phyloP scores from a whole-genome alignment of 2,329 filamentous ascomycete genomes.

The Scedosporium boydii region DNA sequence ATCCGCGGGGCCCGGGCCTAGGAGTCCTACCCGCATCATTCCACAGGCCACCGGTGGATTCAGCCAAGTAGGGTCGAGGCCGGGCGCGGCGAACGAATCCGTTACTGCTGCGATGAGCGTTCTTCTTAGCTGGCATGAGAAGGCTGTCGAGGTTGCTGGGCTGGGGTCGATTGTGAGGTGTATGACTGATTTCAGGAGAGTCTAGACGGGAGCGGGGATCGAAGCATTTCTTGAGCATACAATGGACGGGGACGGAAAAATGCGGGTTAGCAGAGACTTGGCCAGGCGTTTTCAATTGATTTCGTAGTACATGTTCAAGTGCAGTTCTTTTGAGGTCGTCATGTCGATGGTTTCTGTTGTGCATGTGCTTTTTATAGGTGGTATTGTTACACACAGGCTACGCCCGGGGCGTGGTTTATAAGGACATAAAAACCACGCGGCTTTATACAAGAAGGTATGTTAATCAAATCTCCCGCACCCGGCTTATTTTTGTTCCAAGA shows the following conservation, averaged over 20 bases:
- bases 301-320: not conserved
- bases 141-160: conserved; percentile 88
- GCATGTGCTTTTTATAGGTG: not conserved
- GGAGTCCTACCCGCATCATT: conserved; percentile 35
- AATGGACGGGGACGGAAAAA: not conserved
- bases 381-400: not conserved
- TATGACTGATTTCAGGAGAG: conserved; percentile 93
- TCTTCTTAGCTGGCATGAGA: conserved; percentile 96
- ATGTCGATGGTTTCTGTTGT: not conserved
- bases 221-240: not conserved
- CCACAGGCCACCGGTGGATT: conserved; percentile 76
- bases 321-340: not conserved
- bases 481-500: conserved; percentile 41
- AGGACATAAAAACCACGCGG: not conserved
- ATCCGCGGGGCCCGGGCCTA: conserved; percentile 34
- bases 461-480: not conserved
- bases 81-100: conserved; percentile 49
- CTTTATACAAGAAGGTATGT: conserved; percentile 4
- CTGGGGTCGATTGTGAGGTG: conserved; percentile 84
- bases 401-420: not conserved
- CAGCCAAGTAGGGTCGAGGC: conserved; percentile 60
- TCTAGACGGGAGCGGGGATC: conserved; percentile 13
- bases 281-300: not conserved
- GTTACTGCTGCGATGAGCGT: conserved; percentile 92
- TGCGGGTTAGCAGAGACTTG: not conserved